A percentile compares a stretch with the other conserved stretches of the same genome.
These are phyloP conservation scores for Rasamsonia emersonii DNA, from an alignment of 2,329 filamentous ascomycete genomes.

Conservation along the genomic window DNA sequence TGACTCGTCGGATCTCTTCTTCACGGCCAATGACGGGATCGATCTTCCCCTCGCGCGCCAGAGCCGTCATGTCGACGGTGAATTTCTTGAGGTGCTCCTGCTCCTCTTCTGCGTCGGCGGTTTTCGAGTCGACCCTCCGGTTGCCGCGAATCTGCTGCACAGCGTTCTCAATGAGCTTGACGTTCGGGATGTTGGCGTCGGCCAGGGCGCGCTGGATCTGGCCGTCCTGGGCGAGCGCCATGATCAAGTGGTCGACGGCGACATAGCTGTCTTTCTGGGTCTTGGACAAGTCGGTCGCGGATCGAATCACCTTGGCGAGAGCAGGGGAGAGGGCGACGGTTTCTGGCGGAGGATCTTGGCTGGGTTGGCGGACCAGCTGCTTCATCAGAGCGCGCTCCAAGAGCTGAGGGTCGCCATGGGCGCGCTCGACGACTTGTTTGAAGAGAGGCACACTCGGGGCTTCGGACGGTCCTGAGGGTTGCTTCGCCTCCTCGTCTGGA, in stretches of 20 bases:
- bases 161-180: conserved; percentile 84
- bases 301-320: conserved; percentile 72
- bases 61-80: conserved; percentile 94
- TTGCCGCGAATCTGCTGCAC: conserved; percentile 87
- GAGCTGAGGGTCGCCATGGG: conserved; percentile 82
- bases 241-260: conserved; percentile 89
- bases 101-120: conserved; percentile 81
- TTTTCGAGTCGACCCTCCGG: conserved; percentile 89
- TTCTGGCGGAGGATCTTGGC: conserved; percentile 91
- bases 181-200: conserved; percentile 84
- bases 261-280: conserved; percentile 96
- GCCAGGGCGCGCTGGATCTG: conserved; percentile 65
- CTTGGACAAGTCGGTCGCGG: conserved; percentile 83
- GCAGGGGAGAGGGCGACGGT: conserved; percentile 71
- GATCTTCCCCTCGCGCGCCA: conserved; percentile 95
- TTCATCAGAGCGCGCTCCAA: conserved; percentile 90
- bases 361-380: conserved; percentile 77
- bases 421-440: conserved; percentile 86
- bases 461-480: conserved; percentile 55
- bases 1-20: conserved; percentile 86
- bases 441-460: conserved; percentile 67
- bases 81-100: conserved; percentile 97
- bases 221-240: conserved; percentile 69
- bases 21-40: conserved; percentile 95
- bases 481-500: conserved; percentile 62